Conservation (phyloP, 495 filamentous ascomycete genomes). For the Parathielavia appendiculata region DNA sequence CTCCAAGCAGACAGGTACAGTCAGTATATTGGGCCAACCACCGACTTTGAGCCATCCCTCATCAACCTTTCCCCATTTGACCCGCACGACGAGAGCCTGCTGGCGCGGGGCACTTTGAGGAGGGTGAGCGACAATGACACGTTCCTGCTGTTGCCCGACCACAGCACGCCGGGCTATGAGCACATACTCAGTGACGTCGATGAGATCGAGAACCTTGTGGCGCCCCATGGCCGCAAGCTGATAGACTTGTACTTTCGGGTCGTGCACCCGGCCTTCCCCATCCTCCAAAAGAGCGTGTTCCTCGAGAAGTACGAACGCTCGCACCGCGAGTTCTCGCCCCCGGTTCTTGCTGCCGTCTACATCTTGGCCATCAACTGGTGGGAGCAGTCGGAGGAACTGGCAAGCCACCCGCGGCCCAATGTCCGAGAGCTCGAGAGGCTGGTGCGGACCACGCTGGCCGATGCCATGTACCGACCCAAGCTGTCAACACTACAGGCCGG, state of each 20-base stretch:
- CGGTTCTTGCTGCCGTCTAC: conserved; percentile 84
- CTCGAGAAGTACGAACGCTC: conserved; percentile 76
- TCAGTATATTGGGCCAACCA: conserved; percentile 62
- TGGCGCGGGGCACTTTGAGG: conserved; percentile 63
- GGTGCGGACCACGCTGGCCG: conserved; percentile 64
- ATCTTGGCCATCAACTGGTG: conserved; percentile 89
- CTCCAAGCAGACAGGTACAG: conserved; percentile 58
- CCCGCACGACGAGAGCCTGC: conserved; percentile 63
- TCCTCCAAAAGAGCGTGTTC: conserved; percentile 82
- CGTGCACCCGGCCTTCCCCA: conserved; percentile 86
- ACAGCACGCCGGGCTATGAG: conserved; percentile 54
- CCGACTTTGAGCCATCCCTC: conserved; percentile 67
- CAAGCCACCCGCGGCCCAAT: conserved; percentile 63
- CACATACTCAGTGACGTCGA: conserved; percentile 62
- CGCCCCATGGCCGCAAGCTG: conserved; percentile 72
- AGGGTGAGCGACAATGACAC: conserved; percentile 78
- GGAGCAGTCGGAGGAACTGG: conserved; percentile 64
- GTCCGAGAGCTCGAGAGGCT: conserved; percentile 69
- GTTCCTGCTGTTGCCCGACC: conserved; percentile 73
- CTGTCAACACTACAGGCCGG: conserved; percentile 93
- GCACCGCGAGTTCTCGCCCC: conserved; percentile 71
- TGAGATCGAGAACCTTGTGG: conserved; percentile 75
- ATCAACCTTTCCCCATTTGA: conserved; percentile 69
- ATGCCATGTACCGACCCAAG: conserved; percentile 77
- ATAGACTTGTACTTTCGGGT: conserved; percentile 84